A percentile compares a stretch with the other conserved stretches of the same genome.
These are phyloP conservation scores for Maudiozyma barnettii DNA, from an alignment of 805 yeast species.

Conservation along the genomic window DNA sequence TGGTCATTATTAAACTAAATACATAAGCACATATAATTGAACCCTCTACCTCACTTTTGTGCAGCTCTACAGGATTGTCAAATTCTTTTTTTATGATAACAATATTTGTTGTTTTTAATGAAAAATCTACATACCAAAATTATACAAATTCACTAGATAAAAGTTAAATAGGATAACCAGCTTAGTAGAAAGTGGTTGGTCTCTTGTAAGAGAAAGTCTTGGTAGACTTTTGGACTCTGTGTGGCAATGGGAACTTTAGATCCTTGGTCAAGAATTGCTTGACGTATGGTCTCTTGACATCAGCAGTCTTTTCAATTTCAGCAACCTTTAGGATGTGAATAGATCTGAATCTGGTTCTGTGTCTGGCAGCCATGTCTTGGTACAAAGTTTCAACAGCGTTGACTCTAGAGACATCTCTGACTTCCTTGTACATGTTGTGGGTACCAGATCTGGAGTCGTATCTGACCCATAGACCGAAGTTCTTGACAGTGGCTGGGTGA, in stretches of 20 bases:
- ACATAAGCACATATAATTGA: too few species aligned
- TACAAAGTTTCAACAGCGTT: conserved; percentile 97
- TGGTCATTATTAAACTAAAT: too few species aligned
- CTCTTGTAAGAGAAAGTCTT: conserved; percentile 83
- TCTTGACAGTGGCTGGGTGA: conserved; percentile 98
- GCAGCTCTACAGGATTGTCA: too few species aligned
- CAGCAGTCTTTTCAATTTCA: conserved; percentile 94
- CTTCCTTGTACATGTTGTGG: conserved; percentile 99
- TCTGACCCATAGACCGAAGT: conserved; percentile 99
- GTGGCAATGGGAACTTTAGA: conserved; percentile 99
- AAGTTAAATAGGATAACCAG: conserved; percentile 8
- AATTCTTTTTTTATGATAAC: too few species aligned
- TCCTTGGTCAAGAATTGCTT: conserved; percentile 92
- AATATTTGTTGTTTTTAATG: conserved; percentile 4
- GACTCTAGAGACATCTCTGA: conserved; percentile 98
- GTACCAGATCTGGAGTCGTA: conserved; percentile 99
- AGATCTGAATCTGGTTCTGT: conserved; percentile 99
- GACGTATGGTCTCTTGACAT: conserved; percentile 98
- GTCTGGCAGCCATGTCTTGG: conserved; percentile 99
- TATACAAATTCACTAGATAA: conserved; percentile 18
- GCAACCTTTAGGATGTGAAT: conserved; percentile 99
- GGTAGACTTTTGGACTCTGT: conserved; percentile 91
- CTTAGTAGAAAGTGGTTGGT: conserved; percentile 96
- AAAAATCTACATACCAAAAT: conserved; percentile 23
- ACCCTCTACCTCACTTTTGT: too few species aligned